Evolutionary conservation across 208 protist species (phyloP).

Genomic region (Leishmania major): DNA sequence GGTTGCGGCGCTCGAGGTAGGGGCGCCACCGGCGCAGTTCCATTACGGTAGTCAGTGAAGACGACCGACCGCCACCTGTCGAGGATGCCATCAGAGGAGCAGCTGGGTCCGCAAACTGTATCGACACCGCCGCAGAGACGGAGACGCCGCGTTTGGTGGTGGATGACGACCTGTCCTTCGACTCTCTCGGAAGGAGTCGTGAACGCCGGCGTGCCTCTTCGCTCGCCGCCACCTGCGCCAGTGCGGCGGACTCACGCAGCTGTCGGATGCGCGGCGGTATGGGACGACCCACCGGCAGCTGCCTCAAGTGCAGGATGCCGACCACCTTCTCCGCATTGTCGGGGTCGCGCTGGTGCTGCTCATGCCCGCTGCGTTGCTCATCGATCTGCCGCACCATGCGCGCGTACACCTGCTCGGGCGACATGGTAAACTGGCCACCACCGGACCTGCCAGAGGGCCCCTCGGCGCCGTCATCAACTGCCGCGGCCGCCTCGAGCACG

Average conservation of each 20-base stretch:
- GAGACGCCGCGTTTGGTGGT: neutral
- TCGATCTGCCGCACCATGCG: conserved; percentile 28
- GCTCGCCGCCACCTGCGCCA: conserved; percentile 6
- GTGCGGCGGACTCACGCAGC: conserved; percentile 23
- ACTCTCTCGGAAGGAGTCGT: neutral
- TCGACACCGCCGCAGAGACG: neutral
- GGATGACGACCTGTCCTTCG: neutral
- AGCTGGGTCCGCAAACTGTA: conserved; percentile 15
- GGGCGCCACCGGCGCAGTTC: conserved; percentile 16
- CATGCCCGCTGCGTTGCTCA: conserved; percentile 4
- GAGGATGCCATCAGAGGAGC: conserved; percentile 5
- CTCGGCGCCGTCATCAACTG: neutral
- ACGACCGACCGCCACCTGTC: neutral
- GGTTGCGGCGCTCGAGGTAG: conserved; percentile 44
- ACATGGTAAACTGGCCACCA: neutral
- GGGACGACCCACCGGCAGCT: conserved; percentile 6
- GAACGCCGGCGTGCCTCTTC: conserved; percentile 6
- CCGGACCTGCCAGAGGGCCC: neutral
- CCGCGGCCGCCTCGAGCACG: conserved; percentile 27
- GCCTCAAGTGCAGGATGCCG: neutral
- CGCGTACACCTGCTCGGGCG: conserved; percentile 24
- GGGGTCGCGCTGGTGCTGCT: neutral
- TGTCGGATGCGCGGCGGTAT: conserved; percentile 10
- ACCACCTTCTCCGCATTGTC: neutral
- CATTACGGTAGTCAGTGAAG: neutral